A percentile compares a stretch with the other conserved stretches of the same genome.
Evolutionary conservation across 2,329 filamentous ascomycete species (phyloP).

Genomic region (Remersonia thermophila): DNA sequence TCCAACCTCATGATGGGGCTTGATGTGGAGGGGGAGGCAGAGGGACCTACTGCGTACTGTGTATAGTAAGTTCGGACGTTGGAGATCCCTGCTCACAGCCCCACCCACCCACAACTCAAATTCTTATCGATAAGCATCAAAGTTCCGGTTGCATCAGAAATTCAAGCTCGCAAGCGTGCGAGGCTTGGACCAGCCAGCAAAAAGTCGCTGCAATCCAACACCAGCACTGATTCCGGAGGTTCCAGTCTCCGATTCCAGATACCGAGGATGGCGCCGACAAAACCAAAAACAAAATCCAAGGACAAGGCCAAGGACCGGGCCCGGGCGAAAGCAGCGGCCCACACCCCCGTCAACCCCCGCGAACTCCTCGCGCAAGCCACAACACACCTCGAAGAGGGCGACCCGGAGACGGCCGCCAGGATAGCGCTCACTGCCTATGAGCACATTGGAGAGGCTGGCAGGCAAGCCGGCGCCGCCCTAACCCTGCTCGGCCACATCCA

Average conservation of each 20-base stretch:
- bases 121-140: too few relatives aligned
- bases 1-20: too few relatives aligned
- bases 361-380: slow-evolving; percentile 23
- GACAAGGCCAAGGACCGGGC: slow-evolving; percentile 13
- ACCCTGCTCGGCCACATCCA: slow-evolving; percentile 71
- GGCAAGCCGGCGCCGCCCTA: slow-evolving; percentile 48
- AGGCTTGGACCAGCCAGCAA: too few relatives aligned
- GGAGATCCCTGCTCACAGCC: too few relatives aligned
- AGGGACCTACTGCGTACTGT: too few relatives aligned
- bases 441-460: slow-evolving; percentile 31
- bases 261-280: slow-evolving; percentile 16
- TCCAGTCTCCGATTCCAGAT: background rate
- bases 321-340: slow-evolving; percentile 11
- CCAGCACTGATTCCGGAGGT: background rate
- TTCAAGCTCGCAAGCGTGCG: too few relatives aligned
- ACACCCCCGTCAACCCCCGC: slow-evolving; percentile 14
- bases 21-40: too few relatives aligned
- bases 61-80: too few relatives aligned
- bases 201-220: too few relatives aligned
- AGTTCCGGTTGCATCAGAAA: too few relatives aligned
- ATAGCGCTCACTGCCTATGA: slow-evolving; percentile 32
- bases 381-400: slow-evolving; percentile 24
- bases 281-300: slow-evolving; percentile 16
- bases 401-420: slow-evolving; percentile 19
- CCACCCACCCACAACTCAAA: too few relatives aligned